A percentile compares a stretch with the other conserved stretches of the same genome.
phyloP scores from a whole-genome alignment of 2,329 filamentous ascomycete species.

The Aspergillus tamarii region DNA sequence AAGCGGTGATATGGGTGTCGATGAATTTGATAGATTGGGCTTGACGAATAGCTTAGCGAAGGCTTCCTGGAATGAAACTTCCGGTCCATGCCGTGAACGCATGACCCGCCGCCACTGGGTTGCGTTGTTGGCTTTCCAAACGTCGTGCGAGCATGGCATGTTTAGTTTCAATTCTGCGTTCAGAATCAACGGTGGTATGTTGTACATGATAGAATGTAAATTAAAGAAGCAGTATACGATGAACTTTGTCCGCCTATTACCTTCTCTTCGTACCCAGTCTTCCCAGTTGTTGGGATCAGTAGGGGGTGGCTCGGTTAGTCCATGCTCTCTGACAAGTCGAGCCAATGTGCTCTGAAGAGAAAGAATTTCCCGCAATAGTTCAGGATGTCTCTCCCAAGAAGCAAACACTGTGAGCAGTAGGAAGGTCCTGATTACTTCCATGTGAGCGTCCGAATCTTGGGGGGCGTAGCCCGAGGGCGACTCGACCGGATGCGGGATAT shows the following conservation, averaged over 20 bases:
- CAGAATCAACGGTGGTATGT: slow-evolving; percentile 61
- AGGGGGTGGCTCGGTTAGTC: slow-evolving; percentile 42
- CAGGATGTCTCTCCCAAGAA: slow-evolving; percentile 62
- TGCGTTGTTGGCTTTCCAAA: slow-evolving; percentile 59
- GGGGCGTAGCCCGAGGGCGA: slow-evolving; percentile 34
- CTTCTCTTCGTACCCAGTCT: slow-evolving; percentile 59
- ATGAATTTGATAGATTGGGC: slow-evolving; percentile 37
- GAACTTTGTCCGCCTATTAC: slow-evolving; percentile 57
- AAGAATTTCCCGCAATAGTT: slow-evolving; percentile 60
- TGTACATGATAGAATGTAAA: slow-evolving; percentile 64
- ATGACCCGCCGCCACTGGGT: slow-evolving; percentile 52
- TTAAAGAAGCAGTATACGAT: slow-evolving; percentile 63
- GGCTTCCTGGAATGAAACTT: slow-evolving; percentile 49
- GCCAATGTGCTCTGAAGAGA: slow-evolving; percentile 61
- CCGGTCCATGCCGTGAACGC: slow-evolving; percentile 37
- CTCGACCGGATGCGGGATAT: slow-evolving; percentile 35
- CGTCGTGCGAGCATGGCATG: slow-evolving; percentile 57
- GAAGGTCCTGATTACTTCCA: slow-evolving; percentile 56
- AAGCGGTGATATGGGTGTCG: slow-evolving; percentile 50
- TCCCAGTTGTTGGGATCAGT: slow-evolving; percentile 54
- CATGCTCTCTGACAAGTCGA: slow-evolving; percentile 59
- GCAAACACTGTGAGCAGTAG: slow-evolving; percentile 61
- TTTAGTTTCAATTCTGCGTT: slow-evolving; percentile 58
- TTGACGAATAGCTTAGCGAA: slow-evolving; percentile 50
- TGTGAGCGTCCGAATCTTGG: slow-evolving; percentile 51